phyloP scores from a whole-genome alignment of 495 filamentous ascomycete species.

The Talaromyces stipitatus region DNA sequence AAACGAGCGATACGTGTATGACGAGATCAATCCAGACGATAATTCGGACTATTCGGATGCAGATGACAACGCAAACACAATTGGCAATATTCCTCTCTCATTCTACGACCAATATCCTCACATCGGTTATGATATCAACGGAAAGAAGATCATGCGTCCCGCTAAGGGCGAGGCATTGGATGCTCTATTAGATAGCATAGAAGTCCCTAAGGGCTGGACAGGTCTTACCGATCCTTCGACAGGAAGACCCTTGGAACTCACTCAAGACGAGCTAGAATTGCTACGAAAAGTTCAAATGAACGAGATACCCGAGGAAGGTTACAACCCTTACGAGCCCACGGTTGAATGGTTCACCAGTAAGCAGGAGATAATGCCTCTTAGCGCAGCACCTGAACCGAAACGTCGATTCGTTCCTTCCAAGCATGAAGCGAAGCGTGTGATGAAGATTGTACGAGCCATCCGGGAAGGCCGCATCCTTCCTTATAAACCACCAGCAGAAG shows the following conservation, averaged over 20 bases:
- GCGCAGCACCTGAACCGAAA: constrained; percentile 91
- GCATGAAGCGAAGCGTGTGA: constrained; percentile 91
- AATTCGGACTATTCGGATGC: constrained; percentile 91
- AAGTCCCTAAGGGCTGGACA: constrained; percentile 97
- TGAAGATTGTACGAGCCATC: constrained; percentile 97
- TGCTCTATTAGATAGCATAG: constrained; percentile 89
- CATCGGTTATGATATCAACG: constrained; percentile 98
- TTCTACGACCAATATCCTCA: constrained; percentile 98
- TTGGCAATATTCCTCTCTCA: constrained; percentile 85
- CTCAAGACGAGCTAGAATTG: constrained; percentile 80
- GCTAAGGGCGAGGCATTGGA: constrained; percentile 92
- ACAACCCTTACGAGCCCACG: constrained; percentile 86
- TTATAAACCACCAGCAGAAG: constrained; percentile 73
- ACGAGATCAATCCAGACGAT: constrained; percentile 90
- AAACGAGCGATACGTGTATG: constrained; percentile 67
- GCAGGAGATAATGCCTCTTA: constrained; percentile 88
- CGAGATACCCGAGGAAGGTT: constrained; percentile 76
- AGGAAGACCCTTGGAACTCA: constrained; percentile 83
- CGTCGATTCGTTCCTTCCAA: constrained; percentile 95
- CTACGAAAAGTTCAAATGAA: constrained; percentile 86
- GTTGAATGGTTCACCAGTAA: constrained; percentile 90
- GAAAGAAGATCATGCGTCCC: constrained; percentile 93
- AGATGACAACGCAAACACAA: constrained; percentile 74
- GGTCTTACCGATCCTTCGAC: constrained; percentile 89
- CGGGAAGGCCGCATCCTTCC: constrained; percentile 89